Base-by-base conservation (phyloP, 108 stramenopile genomes). In the Bacterosira constricta region DNA sequence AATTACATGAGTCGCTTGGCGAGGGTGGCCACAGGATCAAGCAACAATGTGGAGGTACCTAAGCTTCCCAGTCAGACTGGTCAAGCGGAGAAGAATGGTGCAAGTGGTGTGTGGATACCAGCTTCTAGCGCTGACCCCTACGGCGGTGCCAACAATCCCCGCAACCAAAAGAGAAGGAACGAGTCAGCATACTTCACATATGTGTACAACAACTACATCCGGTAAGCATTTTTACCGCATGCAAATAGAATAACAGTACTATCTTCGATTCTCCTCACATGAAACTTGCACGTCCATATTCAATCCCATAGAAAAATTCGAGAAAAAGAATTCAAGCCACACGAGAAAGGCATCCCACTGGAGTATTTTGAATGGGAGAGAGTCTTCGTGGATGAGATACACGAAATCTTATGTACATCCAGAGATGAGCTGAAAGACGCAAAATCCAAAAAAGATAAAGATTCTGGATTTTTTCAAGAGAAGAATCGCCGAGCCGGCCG, bases 331-430 rank as follows among this genome's bases (percentile, higher is more conserved):
- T 85, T 90, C 68, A 42, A 76, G 8, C 21, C 35, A 25, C 41
- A 60, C 29, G 81, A 87, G 8, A 86, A 72, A 54, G 91, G 89
- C 6, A 75, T 93, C 15, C 89, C 91, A 11, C 50, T 93, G 4
- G 91, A 93, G 49, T 93, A 84, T 46, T 93, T 88, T 51, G 77
- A 81, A 35, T 93, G 83, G 83, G 84, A 93, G 47, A 64, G 91
- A 15, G 63, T 93, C 25, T 80, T 93, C 27, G 83, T 90, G 30
- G 91, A 93, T 63, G 91, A 93, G 69, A 82, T 85, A 9, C 90
- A 91, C 41, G 90, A 91, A 62, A 73, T 63, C 45, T 64, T 91
- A 0, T 85, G 84, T 38, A 83, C 84, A 12, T 73, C 83, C 0
- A 83, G 71, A 36, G 73, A 64, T 23, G 82, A 86, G 47, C 26